Conservation (phyloP, 1,284 basidiomycete species). For the Mycena sp. region DNA sequence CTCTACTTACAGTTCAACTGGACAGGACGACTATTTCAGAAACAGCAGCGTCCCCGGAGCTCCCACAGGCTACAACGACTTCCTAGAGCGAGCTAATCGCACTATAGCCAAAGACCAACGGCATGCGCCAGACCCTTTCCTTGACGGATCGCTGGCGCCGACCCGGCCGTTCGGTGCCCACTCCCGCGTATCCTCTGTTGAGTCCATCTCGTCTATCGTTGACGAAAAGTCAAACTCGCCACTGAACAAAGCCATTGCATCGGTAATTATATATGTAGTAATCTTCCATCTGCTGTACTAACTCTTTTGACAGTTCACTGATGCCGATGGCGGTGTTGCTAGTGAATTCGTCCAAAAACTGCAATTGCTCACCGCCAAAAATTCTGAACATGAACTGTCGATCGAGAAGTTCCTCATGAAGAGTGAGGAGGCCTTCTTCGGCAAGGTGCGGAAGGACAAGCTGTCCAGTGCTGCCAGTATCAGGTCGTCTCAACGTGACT, state of each 20-base stretch:
- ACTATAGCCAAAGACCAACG: slow-evolving; percentile 83
- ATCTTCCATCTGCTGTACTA: background rate
- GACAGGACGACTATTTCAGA: slow-evolving; percentile 67
- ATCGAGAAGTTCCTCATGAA: slow-evolving; percentile 92
- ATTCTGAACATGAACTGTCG: slow-evolving; percentile 90
- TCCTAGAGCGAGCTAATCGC: slow-evolving; percentile 85
- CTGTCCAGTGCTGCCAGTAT: slow-evolving; percentile 79
- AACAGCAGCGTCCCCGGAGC: slow-evolving; percentile 41
- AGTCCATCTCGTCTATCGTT: slow-evolving; percentile 89
- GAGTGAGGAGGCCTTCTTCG: slow-evolving; percentile 93
- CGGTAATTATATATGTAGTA: slow-evolving; percentile 55
- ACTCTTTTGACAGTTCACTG: slow-evolving; percentile 74
- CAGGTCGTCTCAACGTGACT: slow-evolving; percentile 83
- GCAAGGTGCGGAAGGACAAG: slow-evolving; percentile 88
- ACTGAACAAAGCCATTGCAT: slow-evolving; percentile 90
- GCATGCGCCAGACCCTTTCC: slow-evolving; percentile 84
- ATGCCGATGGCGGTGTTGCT: slow-evolving; percentile 90
- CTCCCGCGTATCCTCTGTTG: slow-evolving; percentile 82
- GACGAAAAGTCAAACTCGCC: slow-evolving; percentile 91
- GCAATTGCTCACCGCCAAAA: slow-evolving; percentile 80
- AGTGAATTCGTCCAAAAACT: slow-evolving; percentile 89
- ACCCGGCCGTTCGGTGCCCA: slow-evolving; percentile 81
- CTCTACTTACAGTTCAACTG: slow-evolving; percentile 58
- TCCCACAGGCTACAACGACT: slow-evolving; percentile 68
- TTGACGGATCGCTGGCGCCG: slow-evolving; percentile 68